Evolutionary conservation across 352 stramenopile species (phyloP), one percentile per base, ranked within the genome.

Genomic region (Elongisporangium senticosum): DNA sequence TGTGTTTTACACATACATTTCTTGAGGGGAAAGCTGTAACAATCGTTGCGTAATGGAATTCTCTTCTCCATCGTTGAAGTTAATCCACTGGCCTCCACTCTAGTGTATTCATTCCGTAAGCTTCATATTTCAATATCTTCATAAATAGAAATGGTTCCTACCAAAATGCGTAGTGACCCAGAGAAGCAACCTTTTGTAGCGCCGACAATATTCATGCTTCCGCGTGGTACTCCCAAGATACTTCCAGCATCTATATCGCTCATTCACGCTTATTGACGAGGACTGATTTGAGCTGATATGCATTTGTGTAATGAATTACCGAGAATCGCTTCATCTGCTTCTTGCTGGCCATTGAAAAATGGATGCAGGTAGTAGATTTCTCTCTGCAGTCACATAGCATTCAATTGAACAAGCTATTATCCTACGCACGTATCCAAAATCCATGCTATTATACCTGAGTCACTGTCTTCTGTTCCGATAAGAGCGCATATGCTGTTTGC

Each of bases 291-390:
- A 5, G 19, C 21, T 14, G 7, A 63, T n/a, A 53, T 39, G 14
- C 0, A 11, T 22, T 33, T 3, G 11, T 50, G 8, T 48, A 28
- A 19, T 49, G 7, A 5, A 21, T 7, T 53, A 93, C 86, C 86
- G 33, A 95, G 69, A 28, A 95, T 93, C 20, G 83, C 79, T 74
- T 93, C 82, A 21, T 95, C 84, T 7, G 86, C 86, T 77, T 93
- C 83, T 49, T 63, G 73, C 61, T 95, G 86, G 1, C 57, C 70
- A 59, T 86, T 87, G 54, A 95, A 95, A 26, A 95, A 95, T 20
- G 83, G 70, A 55, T 95, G 83, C 33, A 95, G 49, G 53, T 95
- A 95, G 63, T 95, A 95, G 3, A 95, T 68, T 63, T 95, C 86
- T 58, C 86, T 71, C 79, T 95, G 24, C 2, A 17, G 17, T 4